Percentiles rank a stretch among this genome's conserved stretches.
Conservation (phyloP, 805 yeast species). For the Candida argentea region DNA sequence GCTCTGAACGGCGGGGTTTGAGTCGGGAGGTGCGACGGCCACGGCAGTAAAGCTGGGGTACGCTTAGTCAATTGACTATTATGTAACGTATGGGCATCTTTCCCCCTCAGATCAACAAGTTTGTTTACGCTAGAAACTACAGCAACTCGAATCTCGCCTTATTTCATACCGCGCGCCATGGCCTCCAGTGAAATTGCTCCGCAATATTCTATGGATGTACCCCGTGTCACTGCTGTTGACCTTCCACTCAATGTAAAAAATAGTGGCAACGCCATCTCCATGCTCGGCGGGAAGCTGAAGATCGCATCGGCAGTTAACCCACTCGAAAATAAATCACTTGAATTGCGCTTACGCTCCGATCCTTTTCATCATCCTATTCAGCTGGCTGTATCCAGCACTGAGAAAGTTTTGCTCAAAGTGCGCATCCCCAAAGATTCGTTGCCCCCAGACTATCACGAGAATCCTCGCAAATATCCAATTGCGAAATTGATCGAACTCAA, state of each 20-base stretch:
- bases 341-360: slow-evolving; percentile 29
- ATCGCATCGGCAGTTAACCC: slow-evolving; percentile 32
- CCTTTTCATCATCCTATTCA: slow-evolving; percentile 54
- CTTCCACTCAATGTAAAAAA: slow-evolving; percentile 65
- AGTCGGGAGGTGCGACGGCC: no score
- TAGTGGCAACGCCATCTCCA: slow-evolving; percentile 48
- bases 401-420: slow-evolving; percentile 49
- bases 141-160: no score
- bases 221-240: slow-evolving; percentile 67
- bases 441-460: slow-evolving; percentile 22
- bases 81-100: no score
- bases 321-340: slow-evolving; percentile 29
- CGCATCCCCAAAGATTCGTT: slow-evolving; percentile 48
- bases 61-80: no score
- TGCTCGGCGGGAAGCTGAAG: slow-evolving; percentile 55
- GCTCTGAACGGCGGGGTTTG: no score
- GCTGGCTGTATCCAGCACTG: slow-evolving; percentile 41
- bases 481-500: slow-evolving; percentile 29
- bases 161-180: no score
- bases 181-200: slow-evolving; percentile 26
- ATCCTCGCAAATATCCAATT: slow-evolving; percentile 28
- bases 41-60: no score
- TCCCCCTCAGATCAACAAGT: no score
- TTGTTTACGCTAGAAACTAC: no score
- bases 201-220: slow-evolving; percentile 57